phyloP scores from a whole-genome alignment of 2,329 filamentous ascomycete species.

The Monilinia laxa region DNA sequence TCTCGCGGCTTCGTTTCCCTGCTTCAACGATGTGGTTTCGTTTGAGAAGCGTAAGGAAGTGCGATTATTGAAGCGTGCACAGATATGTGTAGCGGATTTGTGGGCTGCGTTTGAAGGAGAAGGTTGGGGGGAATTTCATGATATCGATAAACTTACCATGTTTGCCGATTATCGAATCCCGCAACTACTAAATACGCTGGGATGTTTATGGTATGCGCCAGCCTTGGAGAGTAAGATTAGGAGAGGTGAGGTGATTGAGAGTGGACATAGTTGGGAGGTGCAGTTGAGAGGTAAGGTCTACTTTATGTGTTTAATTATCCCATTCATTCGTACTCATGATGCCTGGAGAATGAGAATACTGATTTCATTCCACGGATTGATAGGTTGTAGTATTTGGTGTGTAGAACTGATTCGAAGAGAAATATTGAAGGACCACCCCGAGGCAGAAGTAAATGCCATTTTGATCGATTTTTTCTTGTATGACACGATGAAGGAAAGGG shows the following conservation, averaged over 20 bases:
- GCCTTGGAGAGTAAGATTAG: constrained; percentile 70
- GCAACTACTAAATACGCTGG: constrained; percentile 82
- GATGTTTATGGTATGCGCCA: constrained; percentile 82
- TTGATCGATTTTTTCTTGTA: constrained; percentile 98
- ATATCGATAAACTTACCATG: constrained; percentile 96
- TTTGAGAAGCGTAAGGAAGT: constrained; percentile 73
- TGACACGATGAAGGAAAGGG: constrained; percentile 85
- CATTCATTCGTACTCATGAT: constrained; percentile 8
- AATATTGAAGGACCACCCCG: constrained; percentile 71
- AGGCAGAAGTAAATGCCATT: constrained; percentile 76
- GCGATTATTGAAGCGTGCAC: constrained; percentile 86
- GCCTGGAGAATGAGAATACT: not conserved
- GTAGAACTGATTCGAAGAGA: constrained; percentile 84
- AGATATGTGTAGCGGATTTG: constrained; percentile 92
- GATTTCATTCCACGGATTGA: not conserved
- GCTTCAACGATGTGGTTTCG: constrained; percentile 77
- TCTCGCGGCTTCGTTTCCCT: constrained; percentile 76
- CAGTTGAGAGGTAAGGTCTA: constrained; percentile 70
- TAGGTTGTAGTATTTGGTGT: constrained; percentile 92
- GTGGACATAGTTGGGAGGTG: constrained; percentile 76
- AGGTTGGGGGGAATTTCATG: constrained; percentile 75
- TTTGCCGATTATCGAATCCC: constrained; percentile 98
- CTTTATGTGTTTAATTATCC: not conserved
- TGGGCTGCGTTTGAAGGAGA: constrained; percentile 94
- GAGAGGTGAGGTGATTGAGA: constrained; percentile 62